Percentiles rank a stretch among this genome's conserved stretches.
These are phyloP conservation scores for Samsoniella hepiali DNA, from an alignment of 2,329 filamentous ascomycete species.

Conservation along the genomic window DNA sequence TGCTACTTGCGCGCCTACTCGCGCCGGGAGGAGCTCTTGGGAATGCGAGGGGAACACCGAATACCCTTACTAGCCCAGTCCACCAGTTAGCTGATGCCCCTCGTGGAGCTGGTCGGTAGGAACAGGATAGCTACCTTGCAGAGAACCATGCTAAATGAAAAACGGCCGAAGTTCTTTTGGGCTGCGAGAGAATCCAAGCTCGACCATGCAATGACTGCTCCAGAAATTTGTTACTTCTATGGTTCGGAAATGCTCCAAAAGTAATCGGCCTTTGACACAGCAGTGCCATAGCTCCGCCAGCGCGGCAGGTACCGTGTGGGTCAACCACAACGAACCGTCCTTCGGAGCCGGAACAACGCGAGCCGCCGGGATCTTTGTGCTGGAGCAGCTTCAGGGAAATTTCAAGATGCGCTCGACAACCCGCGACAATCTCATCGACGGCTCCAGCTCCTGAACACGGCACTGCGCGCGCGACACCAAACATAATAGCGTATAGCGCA, in stretches of 20 bases:
- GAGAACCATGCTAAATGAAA: background rate
- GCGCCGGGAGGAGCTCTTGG: background rate
- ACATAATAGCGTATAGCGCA: too few species aligned
- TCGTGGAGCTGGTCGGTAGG: background rate
- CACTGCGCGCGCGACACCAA: background rate
- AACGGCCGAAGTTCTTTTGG: background rate
- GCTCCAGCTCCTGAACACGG: background rate
- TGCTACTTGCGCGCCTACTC: constrained; percentile 17
- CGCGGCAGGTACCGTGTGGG: constrained; percentile 8
- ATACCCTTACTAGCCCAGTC: constrained; percentile 9
- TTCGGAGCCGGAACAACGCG: constrained; percentile 34
- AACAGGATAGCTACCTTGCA: constrained; percentile 6
- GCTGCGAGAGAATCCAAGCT: background rate
- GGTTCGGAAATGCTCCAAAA: background rate
- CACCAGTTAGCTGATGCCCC: constrained; percentile 15
- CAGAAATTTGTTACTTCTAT: background rate
- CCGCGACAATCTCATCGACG: background rate
- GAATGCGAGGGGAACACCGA: constrained; percentile 5
- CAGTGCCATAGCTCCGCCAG: background rate
- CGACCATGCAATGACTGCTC: background rate
- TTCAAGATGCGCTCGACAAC: constrained; percentile 9
- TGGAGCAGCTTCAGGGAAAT: constrained; percentile 7
- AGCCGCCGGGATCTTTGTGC: constrained; percentile 20
- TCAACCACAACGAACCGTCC: background rate
- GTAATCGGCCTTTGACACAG: background rate